phyloP scores from a whole-genome alignment of 2,329 filamentous ascomycete genomes.

The Aphanoascus verrucosus region DNA sequence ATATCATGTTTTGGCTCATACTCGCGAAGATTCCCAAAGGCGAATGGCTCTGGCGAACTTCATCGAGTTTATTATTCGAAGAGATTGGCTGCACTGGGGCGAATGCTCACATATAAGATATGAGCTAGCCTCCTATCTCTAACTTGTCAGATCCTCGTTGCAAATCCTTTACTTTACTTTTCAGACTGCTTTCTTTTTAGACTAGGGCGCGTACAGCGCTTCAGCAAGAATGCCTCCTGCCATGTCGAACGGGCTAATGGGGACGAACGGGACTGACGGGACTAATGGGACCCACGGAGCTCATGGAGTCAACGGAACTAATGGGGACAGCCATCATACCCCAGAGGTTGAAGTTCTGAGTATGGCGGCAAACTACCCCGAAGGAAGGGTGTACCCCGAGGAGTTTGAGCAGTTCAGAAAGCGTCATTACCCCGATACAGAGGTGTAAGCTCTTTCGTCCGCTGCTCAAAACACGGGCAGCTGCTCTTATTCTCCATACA shows the following conservation, averaged over 20 bases:
- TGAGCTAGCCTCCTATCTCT: neutral
- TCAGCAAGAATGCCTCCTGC: neutral
- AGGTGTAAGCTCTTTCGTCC: neutral
- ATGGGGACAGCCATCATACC: neutral
- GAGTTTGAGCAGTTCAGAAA: constrained; percentile 5
- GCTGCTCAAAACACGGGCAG: neutral
- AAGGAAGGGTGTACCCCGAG: neutral
- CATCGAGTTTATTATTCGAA: neutral
- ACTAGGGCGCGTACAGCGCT: no score
- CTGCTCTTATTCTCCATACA: neutral
- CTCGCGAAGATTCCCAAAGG: neutral
- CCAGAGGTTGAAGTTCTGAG: neutral
- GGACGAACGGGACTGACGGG: no score
- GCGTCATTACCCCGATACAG: constrained; percentile 5
- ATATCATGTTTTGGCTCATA: neutral
- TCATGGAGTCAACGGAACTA: neutral
- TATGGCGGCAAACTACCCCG: constrained; percentile 5
- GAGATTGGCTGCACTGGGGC: neutral
- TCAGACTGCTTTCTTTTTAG: no score
- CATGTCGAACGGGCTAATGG: neutral
- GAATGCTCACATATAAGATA: neutral
- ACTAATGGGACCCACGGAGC: no score
- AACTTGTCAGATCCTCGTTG: no score
- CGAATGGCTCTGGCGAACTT: neutral
- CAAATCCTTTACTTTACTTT: no score